A percentile compares a stretch with the other conserved stretches of the same genome.
phyloP scores from a whole-genome alignment of 2,329 filamentous ascomycete genomes.

The Aspergillus oerlinghausenensis region DNA sequence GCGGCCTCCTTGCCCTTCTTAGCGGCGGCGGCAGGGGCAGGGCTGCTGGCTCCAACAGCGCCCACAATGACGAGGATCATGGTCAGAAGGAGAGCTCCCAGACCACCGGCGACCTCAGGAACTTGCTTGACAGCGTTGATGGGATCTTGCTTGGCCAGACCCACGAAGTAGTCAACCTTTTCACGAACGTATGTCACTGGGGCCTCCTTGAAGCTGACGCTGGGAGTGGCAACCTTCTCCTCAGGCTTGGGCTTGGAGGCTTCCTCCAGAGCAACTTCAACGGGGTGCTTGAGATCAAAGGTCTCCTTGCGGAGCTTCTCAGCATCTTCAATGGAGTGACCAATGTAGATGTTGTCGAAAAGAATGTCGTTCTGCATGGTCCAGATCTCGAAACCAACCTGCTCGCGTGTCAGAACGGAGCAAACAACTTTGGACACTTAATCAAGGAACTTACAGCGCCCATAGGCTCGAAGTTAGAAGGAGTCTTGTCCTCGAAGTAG shows the following conservation, averaged over 20 bases:
- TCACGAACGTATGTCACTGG: slow-evolving; percentile 82
- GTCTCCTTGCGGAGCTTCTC: slow-evolving; percentile 83
- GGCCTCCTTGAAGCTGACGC: slow-evolving; percentile 86
- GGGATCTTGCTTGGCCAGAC: slow-evolving; percentile 76
- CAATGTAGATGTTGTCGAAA: slow-evolving; percentile 99
- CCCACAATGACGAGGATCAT: slow-evolving; percentile 67
- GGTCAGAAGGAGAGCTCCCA: slow-evolving; percentile 66
- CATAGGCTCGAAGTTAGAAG: slow-evolving; percentile 95
- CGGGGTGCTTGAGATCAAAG: slow-evolving; percentile 79
- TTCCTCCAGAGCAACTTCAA: slow-evolving; percentile 76
- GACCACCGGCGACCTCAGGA: slow-evolving; percentile 80
- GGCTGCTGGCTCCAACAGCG: slow-evolving; percentile 59
- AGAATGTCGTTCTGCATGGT: slow-evolving; percentile 99
- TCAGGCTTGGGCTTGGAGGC: slow-evolving; percentile 75
- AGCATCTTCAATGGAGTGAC: slow-evolving; percentile 91
- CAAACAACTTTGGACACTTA: not conserved
- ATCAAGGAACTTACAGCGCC: slow-evolving; percentile 68
- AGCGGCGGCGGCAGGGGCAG: slow-evolving; percentile 60
- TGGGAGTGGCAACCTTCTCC: slow-evolving; percentile 61
- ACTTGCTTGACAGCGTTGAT: slow-evolving; percentile 81
- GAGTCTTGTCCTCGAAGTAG: slow-evolving; percentile 96
- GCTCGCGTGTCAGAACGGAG: slow-evolving; percentile 6
- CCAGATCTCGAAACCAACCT: slow-evolving; percentile 99
- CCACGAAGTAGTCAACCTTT: slow-evolving; percentile 89
- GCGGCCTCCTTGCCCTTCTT: slow-evolving; percentile 75